Conservation (phyloP, 768 basidiomycete genomes). For the Serendipita sp. region DNA sequence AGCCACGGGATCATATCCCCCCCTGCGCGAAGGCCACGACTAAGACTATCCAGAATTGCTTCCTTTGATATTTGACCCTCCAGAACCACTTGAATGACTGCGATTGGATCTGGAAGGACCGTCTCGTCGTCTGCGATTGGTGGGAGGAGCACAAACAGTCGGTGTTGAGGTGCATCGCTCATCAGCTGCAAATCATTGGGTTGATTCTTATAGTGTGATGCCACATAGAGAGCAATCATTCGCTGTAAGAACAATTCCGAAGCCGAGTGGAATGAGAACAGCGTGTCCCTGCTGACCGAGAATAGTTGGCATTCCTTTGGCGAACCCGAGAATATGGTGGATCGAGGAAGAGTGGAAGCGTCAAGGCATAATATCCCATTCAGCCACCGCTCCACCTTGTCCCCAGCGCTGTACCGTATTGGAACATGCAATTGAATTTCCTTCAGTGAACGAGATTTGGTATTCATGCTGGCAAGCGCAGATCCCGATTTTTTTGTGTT, state of each 20-base stretch:
- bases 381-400: conserved; percentile 90
- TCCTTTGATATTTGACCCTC: conserved; percentile 85
- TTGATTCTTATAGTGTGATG: conserved; percentile 97
- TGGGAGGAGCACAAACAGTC: conserved; percentile 87
- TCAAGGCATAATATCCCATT: conserved; percentile 83
- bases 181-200: conserved; percentile 98
- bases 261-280: conserved; percentile 95
- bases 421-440: conserved; percentile 94
- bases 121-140: conserved; percentile 82
- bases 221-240: conserved; percentile 97
- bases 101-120: conserved; percentile 87
- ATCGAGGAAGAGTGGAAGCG: conserved; percentile 46
- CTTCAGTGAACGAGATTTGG: conserved; percentile 60
- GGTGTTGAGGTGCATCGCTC: conserved; percentile 92
- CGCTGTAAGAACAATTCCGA: conserved; percentile 95
- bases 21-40: conserved; percentile 67
- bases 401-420: conserved; percentile 77
- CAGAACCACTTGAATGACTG: conserved; percentile 88
- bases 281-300: conserved; percentile 87
- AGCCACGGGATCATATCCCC: conserved; percentile 99
- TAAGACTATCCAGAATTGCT: conserved; percentile 71
- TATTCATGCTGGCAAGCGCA: conserved; percentile 25
- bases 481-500: conserved; percentile 35
- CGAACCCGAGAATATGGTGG: conserved; percentile 48
- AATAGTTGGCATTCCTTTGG: conserved; percentile 96